phyloP scores from a whole-genome alignment of 345 rosid species.

The Capsella bursapastoris region DNA sequence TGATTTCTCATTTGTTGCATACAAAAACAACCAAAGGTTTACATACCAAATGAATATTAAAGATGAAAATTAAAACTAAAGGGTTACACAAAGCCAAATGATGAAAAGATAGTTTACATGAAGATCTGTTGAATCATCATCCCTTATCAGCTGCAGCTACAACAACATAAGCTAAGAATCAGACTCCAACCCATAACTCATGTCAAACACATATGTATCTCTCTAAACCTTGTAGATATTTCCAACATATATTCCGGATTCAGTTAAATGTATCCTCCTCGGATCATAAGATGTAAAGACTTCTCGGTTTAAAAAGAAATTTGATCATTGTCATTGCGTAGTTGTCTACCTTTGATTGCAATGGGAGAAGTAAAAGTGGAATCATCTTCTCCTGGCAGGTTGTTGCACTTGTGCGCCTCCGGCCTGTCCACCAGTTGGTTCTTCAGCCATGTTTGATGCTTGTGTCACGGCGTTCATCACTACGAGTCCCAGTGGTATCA shows the following conservation, averaged over 20 bases:
- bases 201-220: background rate
- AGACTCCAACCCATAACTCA: background rate
- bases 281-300: slow-evolving; percentile 2
- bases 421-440: slow-evolving; percentile 58
- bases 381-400: slow-evolving; percentile 72
- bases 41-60: too few relatives aligned
- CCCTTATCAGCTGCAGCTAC: slow-evolving; percentile 29
- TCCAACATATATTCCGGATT: background rate
- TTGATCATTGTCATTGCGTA: background rate
- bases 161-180: slow-evolving; percentile 15
- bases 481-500: slow-evolving; percentile 89
- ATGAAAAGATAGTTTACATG: background rate
- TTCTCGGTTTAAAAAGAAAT: background rate
- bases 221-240: background rate
- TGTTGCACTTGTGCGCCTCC: slow-evolving; percentile 55
- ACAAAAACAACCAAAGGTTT: slow-evolving; percentile 2
- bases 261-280: background rate
- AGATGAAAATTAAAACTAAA: background rate
- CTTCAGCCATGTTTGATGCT: slow-evolving; percentile 89
- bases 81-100: background rate
- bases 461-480: slow-evolving; percentile 93
- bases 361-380: slow-evolving; percentile 20
- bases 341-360: slow-evolving; percentile 13
- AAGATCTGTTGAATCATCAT: slow-evolving; percentile 25
- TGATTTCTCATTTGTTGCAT: background rate